Evolutionary conservation across 768 basidiomycete species (phyloP).

Genomic region (Boletus fagicola): DNA sequence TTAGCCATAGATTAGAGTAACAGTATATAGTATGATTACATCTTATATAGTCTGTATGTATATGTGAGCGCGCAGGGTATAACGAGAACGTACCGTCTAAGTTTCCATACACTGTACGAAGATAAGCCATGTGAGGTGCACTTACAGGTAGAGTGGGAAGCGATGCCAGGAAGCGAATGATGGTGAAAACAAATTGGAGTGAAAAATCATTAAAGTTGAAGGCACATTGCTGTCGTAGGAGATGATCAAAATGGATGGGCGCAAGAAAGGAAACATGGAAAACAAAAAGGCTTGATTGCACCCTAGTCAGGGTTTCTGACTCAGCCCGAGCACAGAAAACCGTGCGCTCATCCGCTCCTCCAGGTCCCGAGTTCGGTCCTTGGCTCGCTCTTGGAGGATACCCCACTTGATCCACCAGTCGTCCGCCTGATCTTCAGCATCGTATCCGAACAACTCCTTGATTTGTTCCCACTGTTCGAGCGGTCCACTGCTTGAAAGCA

Average conservation of each 20-base stretch:
- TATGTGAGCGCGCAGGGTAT: background rate
- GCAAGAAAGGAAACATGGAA: background rate
- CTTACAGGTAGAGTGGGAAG: background rate
- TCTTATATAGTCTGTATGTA: slow-evolving; percentile 1
- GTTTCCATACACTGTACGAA: background rate
- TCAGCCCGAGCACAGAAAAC: background rate
- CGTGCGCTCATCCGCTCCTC: slow-evolving; percentile 16
- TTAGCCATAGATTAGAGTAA: background rate
- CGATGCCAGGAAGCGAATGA: background rate
- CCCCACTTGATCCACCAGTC: slow-evolving; percentile 69
- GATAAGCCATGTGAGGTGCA: background rate
- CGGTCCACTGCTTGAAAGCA: slow-evolving; percentile 31
- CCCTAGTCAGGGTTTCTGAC: background rate
- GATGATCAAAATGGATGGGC: background rate
- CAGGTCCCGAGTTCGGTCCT: slow-evolving; percentile 19
- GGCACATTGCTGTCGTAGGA: background rate
- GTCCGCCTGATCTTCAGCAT: slow-evolving; percentile 55
- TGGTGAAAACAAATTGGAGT: background rate
- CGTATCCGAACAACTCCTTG: slow-evolving; percentile 48
- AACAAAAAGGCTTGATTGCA: background rate
- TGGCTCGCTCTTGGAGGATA: slow-evolving; percentile 40
- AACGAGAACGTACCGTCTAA: background rate
- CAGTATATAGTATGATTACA: background rate
- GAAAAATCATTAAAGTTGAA: background rate
- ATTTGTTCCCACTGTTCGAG: slow-evolving; percentile 50